These are phyloP conservation scores for Myxozyma sirexii DNA, from an alignment of 805 yeast species.

Conservation along the genomic window DNA sequence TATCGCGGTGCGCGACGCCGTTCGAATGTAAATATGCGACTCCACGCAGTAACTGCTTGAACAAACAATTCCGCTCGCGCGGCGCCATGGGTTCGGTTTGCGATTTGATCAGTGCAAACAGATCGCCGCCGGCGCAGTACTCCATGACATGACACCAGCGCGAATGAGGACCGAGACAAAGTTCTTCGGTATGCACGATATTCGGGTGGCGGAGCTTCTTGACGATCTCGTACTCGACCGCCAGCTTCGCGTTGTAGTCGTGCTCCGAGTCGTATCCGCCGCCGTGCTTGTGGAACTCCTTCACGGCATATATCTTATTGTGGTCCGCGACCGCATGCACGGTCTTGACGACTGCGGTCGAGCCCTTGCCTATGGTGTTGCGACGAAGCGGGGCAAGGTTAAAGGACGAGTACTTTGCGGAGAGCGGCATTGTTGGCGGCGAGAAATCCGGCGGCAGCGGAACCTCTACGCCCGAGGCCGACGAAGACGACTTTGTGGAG, in stretches of 20 bases:
- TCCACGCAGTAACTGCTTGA: slow-evolving; percentile 81
- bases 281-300: slow-evolving; percentile 69
- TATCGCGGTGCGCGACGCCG: slow-evolving; percentile 88
- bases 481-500: slow-evolving; percentile 7
- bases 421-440: slow-evolving; percentile 28
- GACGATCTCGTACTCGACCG: slow-evolving; percentile 81
- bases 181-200: slow-evolving; percentile 73
- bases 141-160: slow-evolving; percentile 56
- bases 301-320: slow-evolving; percentile 68
- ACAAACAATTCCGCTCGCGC: slow-evolving; percentile 86
- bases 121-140: slow-evolving; percentile 84
- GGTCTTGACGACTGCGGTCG: slow-evolving; percentile 42
- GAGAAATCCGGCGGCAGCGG: slow-evolving; percentile 24
- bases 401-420: slow-evolving; percentile 28
- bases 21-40: slow-evolving; percentile 85
- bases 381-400: slow-evolving; percentile 18
- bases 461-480: slow-evolving; percentile 4
- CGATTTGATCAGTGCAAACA: slow-evolving; percentile 72
- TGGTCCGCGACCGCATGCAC: slow-evolving; percentile 34
- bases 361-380: slow-evolving; percentile 40
- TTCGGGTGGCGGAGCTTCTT: slow-evolving; percentile 76
- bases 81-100: slow-evolving; percentile 74
- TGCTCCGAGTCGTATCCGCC: slow-evolving; percentile 58
- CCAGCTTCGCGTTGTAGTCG: slow-evolving; percentile 68
- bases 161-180: slow-evolving; percentile 41